These are phyloP conservation scores for Fraxinus ornus DNA, from an alignment of 305 asterid species.

Conservation along the genomic window DNA sequence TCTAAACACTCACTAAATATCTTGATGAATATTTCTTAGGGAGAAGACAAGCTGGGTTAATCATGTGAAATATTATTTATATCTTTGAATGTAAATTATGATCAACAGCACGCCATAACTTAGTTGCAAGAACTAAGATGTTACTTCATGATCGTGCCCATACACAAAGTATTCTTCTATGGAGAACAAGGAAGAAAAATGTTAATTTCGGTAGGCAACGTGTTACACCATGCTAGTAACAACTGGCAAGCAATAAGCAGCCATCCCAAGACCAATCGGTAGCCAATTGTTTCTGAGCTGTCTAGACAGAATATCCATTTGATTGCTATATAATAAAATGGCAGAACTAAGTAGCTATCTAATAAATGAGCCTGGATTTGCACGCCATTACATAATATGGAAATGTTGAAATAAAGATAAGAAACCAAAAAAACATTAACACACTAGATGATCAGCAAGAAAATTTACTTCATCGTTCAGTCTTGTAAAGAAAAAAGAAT, in stretches of 20 bases:
- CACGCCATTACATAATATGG: background rate
- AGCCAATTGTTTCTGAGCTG: background rate
- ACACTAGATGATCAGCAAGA: background rate
- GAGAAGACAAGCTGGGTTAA: background rate
- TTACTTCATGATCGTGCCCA: slow-evolving; percentile 6
- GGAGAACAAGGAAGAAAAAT: slow-evolving; percentile 2
- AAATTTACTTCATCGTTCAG: background rate
- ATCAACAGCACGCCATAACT: background rate
- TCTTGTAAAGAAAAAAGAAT: background rate
- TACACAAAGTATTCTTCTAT: background rate
- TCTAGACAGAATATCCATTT: background rate
- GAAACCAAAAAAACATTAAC: background rate
- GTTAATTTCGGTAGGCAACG: background rate
- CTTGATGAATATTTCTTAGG: background rate
- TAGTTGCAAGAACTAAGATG: slow-evolving; percentile 3
- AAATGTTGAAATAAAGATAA: background rate
- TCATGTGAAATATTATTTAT: background rate
- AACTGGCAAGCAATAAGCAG: background rate
- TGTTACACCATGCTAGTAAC: background rate
- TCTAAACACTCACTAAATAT: background rate
- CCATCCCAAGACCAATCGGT: background rate
- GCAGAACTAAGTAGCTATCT: background rate
- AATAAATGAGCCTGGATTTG: background rate
- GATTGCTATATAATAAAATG: background rate
- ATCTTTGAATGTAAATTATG: background rate